phyloP scores from a whole-genome alignment of 306 rosid species.

The Myrica gale region DNA sequence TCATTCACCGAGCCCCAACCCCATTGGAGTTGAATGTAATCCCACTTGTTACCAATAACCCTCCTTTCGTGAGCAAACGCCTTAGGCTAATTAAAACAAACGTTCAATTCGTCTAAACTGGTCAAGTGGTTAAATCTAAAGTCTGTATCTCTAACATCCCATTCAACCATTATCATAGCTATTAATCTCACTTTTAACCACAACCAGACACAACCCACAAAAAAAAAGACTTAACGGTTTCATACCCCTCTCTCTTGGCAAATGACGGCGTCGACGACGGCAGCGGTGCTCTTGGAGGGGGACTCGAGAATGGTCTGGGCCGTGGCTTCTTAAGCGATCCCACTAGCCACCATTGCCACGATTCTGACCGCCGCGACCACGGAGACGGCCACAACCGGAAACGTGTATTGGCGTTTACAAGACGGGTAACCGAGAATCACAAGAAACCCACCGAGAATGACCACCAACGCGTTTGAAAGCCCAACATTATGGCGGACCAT shows the following conservation, averaged over 20 bases:
- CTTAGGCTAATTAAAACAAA: background rate
- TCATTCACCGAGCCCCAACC: background rate
- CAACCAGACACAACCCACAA: background rate
- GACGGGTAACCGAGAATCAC: slow-evolving; percentile 17
- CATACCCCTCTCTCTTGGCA: slow-evolving; percentile 62
- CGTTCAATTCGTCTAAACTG: background rate
- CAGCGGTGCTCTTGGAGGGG: slow-evolving; percentile 21
- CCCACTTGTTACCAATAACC: no score
- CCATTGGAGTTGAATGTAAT: no score
- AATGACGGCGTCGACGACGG: slow-evolving; percentile 28
- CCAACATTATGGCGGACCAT: slow-evolving; percentile 31
- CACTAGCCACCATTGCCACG: slow-evolving; percentile 49
- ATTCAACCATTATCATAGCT: background rate
- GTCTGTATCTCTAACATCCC: background rate
- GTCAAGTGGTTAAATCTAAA: background rate
- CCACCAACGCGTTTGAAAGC: slow-evolving; percentile 33
- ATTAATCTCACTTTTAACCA: background rate
- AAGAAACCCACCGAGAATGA: slow-evolving; percentile 37
- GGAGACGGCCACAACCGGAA: slow-evolving; percentile 42
- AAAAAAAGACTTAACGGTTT: background rate
- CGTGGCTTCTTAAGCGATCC: slow-evolving; percentile 57
- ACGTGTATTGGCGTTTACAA: slow-evolving; percentile 32
- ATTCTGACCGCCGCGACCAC: slow-evolving; percentile 42
- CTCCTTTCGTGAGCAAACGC: no score
- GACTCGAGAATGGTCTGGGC: slow-evolving; percentile 53